Conservation (phyloP, 2,329 filamentous ascomycete species). For the Madurella fahalii region DNA sequence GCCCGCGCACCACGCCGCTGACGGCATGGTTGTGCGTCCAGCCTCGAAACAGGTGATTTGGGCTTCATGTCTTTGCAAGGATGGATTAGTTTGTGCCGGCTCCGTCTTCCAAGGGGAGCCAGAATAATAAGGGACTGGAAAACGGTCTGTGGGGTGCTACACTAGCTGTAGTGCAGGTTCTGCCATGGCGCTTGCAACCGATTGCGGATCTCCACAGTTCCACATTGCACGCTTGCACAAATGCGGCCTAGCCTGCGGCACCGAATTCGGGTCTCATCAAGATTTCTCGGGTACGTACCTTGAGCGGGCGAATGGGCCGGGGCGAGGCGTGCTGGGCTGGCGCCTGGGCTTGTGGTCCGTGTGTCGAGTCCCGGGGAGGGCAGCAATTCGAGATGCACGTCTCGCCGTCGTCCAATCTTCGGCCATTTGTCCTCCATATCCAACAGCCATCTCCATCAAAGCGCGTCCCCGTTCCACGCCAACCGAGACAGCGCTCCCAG, state of each 20-base stretch:
- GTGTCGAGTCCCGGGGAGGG: background rate
- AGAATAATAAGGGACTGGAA: no score
- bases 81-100: no score
- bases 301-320: no score
- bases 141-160: no score
- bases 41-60: background rate
- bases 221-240: background rate
- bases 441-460: constrained; percentile 4
- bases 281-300: no score
- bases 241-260: background rate
- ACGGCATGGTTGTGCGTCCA: background rate
- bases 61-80: no score
- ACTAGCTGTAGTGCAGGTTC: no score
- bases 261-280: background rate
- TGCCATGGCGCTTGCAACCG: background rate
- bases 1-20: no score
- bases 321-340: background rate
- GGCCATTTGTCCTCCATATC: constrained; percentile 17
- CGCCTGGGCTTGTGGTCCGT: background rate
- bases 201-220: background rate
- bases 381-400: constrained; percentile 27
- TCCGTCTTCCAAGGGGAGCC: no score
- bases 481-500: background rate
- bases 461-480: constrained; percentile 7
- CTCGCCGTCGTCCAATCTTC: constrained; percentile 24